phyloP scores from a whole-genome alignment of 805 yeast genomes.

The Grigorovia humatica region DNA sequence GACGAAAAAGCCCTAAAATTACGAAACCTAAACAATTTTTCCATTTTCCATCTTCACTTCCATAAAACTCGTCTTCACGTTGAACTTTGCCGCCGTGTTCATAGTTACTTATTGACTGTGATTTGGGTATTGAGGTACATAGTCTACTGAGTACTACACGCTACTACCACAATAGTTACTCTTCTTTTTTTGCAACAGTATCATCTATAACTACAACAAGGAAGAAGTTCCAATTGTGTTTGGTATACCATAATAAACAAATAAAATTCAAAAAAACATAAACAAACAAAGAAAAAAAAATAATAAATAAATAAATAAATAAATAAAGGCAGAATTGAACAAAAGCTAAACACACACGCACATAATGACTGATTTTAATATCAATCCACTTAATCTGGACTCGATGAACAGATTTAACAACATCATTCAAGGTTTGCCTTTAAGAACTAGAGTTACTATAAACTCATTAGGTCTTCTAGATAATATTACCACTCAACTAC shows the following conservation, averaged over 20 bases:
- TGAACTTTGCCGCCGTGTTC: not conserved
- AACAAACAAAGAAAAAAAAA: not conserved
- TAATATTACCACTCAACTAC: constrained; percentile 69
- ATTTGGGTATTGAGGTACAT: too few species aligned
- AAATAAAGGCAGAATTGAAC: not conserved
- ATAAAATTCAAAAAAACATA: too few species aligned
- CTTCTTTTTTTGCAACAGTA: too few species aligned
- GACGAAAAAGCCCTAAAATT: not conserved
- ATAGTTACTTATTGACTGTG: too few species aligned
- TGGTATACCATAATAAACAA: too few species aligned
- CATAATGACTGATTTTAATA: not conserved
- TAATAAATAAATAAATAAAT: not conserved
- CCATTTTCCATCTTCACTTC: not conserved
- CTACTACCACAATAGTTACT: too few species aligned
- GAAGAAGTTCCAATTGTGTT: too few species aligned
- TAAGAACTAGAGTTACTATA: constrained; percentile 50
- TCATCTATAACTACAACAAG: too few species aligned
- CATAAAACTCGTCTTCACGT: not conserved
- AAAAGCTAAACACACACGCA: not conserved
- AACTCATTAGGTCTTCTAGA: constrained; percentile 70
- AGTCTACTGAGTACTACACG: too few species aligned
- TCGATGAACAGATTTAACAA: constrained; percentile 17
- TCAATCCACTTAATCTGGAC: constrained; percentile 5
- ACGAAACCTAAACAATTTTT: not conserved
- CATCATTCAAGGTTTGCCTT: constrained; percentile 23